A percentile compares a stretch with the other conserved stretches of the same genome.
Evolutionary conservation across 495 filamentous ascomycete species (phyloP).

Genomic region (Extremus antarcticus): DNA sequence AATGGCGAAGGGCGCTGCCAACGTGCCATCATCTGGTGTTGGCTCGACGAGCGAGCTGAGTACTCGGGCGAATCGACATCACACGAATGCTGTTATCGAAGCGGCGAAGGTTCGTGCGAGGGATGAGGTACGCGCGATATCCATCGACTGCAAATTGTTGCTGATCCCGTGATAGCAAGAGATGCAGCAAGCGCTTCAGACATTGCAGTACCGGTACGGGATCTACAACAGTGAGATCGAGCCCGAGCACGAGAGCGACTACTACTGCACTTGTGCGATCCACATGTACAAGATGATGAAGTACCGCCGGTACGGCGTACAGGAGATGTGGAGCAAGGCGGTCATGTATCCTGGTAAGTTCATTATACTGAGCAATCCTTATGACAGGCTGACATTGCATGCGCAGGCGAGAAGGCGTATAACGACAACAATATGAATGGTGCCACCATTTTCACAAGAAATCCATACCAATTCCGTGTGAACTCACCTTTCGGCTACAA

Average conservation of each 20-base stretch:
- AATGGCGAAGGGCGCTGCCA: no score
- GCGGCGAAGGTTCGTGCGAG: slow-evolving; percentile 29
- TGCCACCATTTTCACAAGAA: slow-evolving; percentile 19
- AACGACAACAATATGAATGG: slow-evolving; percentile 26
- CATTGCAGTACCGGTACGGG: slow-evolving; percentile 25
- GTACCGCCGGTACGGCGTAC: slow-evolving; percentile 28
- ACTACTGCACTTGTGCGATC: slow-evolving; percentile 11
- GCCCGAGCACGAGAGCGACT: slow-evolving; percentile 35
- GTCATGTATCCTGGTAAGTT: slow-evolving; percentile 38
- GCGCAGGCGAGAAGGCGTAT: slow-evolving; percentile 30
- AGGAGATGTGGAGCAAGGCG: slow-evolving; percentile 36
- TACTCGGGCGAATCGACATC: no score
- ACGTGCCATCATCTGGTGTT: no score
- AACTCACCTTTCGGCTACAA: neutral
- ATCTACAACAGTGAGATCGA: slow-evolving; percentile 42
- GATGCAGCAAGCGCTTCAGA: slow-evolving; percentile 34
- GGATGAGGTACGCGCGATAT: slow-evolving; percentile 25
- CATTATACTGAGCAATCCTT: neutral
- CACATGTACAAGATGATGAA: slow-evolving; percentile 23
- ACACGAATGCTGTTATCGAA: slow-evolving; percentile 33
- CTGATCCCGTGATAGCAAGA: slow-evolving; percentile 24
- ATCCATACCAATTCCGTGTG: slow-evolving; percentile 27
- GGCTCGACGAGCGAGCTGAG: no score
- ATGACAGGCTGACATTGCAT: neutral
- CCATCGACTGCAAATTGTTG: neutral